Percentiles rank a stretch among this genome's conserved stretches.
Conservation (phyloP, 768 basidiomycete species). For the Mycena kentingensis region DNA sequence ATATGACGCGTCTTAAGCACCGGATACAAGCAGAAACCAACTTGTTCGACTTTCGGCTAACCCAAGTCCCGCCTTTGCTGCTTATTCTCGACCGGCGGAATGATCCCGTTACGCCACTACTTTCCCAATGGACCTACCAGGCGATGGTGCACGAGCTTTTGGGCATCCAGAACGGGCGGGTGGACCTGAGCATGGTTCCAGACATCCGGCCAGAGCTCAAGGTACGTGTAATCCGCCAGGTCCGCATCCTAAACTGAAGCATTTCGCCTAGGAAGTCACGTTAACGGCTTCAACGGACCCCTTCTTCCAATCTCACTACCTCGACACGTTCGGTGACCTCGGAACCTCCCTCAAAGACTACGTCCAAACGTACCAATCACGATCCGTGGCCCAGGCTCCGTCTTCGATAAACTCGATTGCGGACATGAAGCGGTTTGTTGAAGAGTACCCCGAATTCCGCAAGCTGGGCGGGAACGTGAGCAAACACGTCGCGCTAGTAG, state of each 20-base stretch:
- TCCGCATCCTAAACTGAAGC: constrained; percentile 8
- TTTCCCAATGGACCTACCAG: constrained; percentile 99
- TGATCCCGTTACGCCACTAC: constrained; percentile 93
- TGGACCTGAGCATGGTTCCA: constrained; percentile 80
- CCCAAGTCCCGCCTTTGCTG: constrained; percentile 84
- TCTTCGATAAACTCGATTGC: constrained; percentile 88
- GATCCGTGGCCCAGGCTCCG: constrained; percentile 73
- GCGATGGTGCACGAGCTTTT: constrained; percentile 98
- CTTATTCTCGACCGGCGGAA: constrained; percentile 94
- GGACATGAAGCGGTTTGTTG: constrained; percentile 97
- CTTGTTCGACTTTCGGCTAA: constrained; percentile 90
- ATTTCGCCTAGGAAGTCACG: constrained; percentile 76
- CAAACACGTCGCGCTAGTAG: constrained; percentile 96
- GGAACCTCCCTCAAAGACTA: constrained; percentile 90
- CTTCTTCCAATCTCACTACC: constrained; percentile 88
- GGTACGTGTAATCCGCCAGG: constrained; percentile 43
- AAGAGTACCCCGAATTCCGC: constrained; percentile 97
- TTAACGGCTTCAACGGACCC: constrained; percentile 88
- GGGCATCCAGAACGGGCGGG: constrained; percentile 91
- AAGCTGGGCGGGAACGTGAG: constrained; percentile 97
- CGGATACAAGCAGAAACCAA: constrained; percentile 77
- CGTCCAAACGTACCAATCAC: constrained; percentile 89
- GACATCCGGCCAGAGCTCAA: constrained; percentile 85
- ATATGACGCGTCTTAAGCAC: constrained; percentile 56
- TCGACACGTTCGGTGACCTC: constrained; percentile 95